phyloP scores from a whole-genome alignment of 768 basidiomycete genomes.

The Amanita subjunquillea region DNA sequence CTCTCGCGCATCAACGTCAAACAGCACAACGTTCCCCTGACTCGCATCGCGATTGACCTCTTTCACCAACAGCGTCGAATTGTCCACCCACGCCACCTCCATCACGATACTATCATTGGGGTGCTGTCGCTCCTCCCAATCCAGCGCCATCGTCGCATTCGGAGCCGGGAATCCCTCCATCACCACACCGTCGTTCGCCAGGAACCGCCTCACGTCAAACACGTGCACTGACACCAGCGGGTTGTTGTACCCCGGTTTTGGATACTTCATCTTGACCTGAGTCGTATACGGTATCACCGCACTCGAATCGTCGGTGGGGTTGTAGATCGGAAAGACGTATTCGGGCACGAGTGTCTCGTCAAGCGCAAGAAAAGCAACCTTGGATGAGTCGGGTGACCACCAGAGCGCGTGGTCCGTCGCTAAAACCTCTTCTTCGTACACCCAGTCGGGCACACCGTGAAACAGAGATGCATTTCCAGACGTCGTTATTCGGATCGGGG shows the following conservation, averaged over 20 bases:
- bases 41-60: constrained; percentile 82
- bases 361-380: constrained; percentile 75
- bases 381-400: constrained; percentile 78
- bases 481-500: constrained; percentile 66
- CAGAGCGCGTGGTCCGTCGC: constrained; percentile 65
- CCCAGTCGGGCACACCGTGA: constrained; percentile 96
- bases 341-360: constrained; percentile 86
- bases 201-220: constrained; percentile 62
- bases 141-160: constrained; percentile 42
- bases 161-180: constrained; percentile 17
- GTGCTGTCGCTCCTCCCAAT: constrained; percentile 55
- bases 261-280: constrained; percentile 67
- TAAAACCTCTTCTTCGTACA: constrained; percentile 92
- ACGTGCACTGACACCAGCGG: constrained; percentile 77
- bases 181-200: constrained; percentile 20
- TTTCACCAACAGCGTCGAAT: constrained; percentile 65
- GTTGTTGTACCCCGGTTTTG: constrained; percentile 86
- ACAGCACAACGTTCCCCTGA: constrained; percentile 70
- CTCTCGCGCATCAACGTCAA: constrained; percentile 36
- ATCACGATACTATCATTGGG: constrained; percentile 58
- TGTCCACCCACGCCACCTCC: constrained; percentile 85
- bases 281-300: constrained; percentile 72
- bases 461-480: constrained; percentile 80
- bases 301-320: constrained; percentile 63
- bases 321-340: constrained; percentile 86